Percentiles rank a stretch among this genome's conserved stretches.
These are phyloP conservation scores for Saksenaea oblongispora DNA, from an alignment of 371 early-diverging fungal species.

Conservation along the genomic window DNA sequence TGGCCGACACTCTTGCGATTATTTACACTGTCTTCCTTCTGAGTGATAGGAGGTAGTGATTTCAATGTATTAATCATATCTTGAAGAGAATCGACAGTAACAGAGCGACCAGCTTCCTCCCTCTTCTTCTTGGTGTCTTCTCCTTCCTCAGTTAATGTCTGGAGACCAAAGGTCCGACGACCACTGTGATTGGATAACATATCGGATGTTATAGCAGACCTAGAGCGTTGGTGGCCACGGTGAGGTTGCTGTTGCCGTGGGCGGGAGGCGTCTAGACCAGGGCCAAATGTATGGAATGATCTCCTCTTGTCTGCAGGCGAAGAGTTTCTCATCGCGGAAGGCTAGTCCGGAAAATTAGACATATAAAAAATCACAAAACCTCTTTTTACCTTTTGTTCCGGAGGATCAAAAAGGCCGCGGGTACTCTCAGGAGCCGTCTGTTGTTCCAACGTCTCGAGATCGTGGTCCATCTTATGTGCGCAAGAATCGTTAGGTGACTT, in stretches of 20 bases:
- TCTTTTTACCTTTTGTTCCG: conserved; percentile 27
- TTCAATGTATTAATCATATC: conserved; percentile 59
- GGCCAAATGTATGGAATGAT: conserved; percentile 31
- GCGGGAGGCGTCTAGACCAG: conserved; percentile 8
- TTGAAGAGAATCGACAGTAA: conserved; percentile 50
- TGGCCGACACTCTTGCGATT: conserved; percentile 9
- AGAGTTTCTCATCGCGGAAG: conserved; percentile 6
- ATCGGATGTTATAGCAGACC: conserved; percentile 43
- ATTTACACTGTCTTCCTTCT: conserved; percentile 14
- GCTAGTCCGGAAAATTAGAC: background rate
- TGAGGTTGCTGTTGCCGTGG: conserved; percentile 20
- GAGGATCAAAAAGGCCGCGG: conserved; percentile 52
- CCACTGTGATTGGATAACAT: conserved; percentile 33
- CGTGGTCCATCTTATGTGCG: conserved; percentile 21
- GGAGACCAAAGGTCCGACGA: conserved; percentile 32
- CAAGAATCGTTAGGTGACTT: conserved; percentile 11
- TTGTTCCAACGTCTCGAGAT: conserved; percentile 47
- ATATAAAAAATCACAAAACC: background rate
- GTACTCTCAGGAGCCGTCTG: conserved; percentile 58
- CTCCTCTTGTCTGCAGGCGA: conserved; percentile 29
- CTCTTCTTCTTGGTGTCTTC: conserved; percentile 22
- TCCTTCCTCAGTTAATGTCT: conserved; percentile 36
- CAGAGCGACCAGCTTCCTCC: conserved; percentile 19
- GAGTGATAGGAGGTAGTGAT: conserved; percentile 44
- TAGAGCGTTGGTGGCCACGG: conserved; percentile 39